Conservation (phyloP, 2,329 filamentous ascomycete genomes). For the Ophiostoma angusticollis region DNA sequence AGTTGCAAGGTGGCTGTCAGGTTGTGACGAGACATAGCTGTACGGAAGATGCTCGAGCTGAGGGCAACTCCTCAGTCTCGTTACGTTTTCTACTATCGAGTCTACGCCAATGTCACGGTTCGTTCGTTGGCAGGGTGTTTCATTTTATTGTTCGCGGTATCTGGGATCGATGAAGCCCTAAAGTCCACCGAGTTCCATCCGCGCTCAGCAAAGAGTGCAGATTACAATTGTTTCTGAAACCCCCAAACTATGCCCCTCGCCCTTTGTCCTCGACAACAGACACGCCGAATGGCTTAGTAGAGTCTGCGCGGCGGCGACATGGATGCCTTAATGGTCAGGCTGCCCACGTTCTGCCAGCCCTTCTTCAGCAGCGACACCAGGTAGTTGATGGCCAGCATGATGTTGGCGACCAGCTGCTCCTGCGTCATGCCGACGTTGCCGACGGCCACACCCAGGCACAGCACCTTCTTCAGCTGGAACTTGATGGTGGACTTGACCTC, state of each 20-base stretch:
- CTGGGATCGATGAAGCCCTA: too few relatives aligned
- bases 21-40: too few relatives aligned
- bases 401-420: slow-evolving; percentile 94
- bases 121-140: too few relatives aligned
- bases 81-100: too few relatives aligned
- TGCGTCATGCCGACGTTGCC: slow-evolving; percentile 96
- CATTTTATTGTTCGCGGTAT: too few relatives aligned
- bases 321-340: slow-evolving; percentile 98
- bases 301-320: slow-evolving; percentile 98
- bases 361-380: slow-evolving; percentile 99
- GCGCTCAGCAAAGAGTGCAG: neutral
- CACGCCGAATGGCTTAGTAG: slow-evolving; percentile 51
- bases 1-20: too few relatives aligned
- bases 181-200: too few relatives aligned
- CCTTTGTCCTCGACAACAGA: neutral
- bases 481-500: slow-evolving; percentile 99
- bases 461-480: slow-evolving; percentile 99
- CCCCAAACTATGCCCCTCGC: neutral
- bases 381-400: slow-evolving; percentile 99
- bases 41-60: too few relatives aligned
- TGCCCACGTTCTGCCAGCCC: slow-evolving; percentile 99
- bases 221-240: too few relatives aligned
- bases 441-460: slow-evolving; percentile 98
- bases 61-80: too few relatives aligned
- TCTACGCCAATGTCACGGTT: too few relatives aligned